Evolutionary conservation across 257 asterid species (phyloP), one percentile per base, ranked within the genome.

Genomic region (Penstemon newberryi): DNA sequence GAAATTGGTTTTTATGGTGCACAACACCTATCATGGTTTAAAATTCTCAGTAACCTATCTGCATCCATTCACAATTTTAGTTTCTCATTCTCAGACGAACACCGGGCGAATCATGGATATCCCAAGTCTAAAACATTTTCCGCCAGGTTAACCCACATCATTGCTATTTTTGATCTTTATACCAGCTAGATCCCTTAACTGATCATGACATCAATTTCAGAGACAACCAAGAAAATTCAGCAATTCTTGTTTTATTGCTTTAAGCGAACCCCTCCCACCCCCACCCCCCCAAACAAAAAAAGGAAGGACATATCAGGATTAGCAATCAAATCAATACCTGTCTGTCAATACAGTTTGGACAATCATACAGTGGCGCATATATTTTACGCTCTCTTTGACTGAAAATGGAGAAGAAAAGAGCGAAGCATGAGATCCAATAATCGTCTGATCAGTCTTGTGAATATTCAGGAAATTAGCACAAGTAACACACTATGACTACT

Each of bases 271-370:
- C 33, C 33, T 2, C 33, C 33, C 3, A 1, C 33, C 33, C 33
- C 33, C 1, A 0, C 18, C 18, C 18, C 18, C 18, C 18, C 18
- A 15, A 25, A 11, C 51, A 13, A 3, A 38, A 42, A 39, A 53
- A 15, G 7, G 50, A 63, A 66, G 63, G 58, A 38, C 9, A 56
- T 36, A 59, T 69, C 56, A 63, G 49, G 51, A 54, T 70, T 56
- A 43, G 63, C 57, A 73, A 51, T 56, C 67, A 50, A 43, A 76
- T 47, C 5, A 45, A 11, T 66, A 83, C 96, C 92, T 80, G 70
- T 73, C 71, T 79, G 58, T 73, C 58, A 54, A 71, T 54, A 76
- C 90, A 80, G 46, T 49, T 82, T 10, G 85, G 83, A 65, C 92
- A 87, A 77, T 85, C 90, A 69, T 83, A 67, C 13, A 72, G 70